phyloP scores from a whole-genome alignment of 1,139 yeast species.

The Kurtzmaniella natalensis region DNA sequence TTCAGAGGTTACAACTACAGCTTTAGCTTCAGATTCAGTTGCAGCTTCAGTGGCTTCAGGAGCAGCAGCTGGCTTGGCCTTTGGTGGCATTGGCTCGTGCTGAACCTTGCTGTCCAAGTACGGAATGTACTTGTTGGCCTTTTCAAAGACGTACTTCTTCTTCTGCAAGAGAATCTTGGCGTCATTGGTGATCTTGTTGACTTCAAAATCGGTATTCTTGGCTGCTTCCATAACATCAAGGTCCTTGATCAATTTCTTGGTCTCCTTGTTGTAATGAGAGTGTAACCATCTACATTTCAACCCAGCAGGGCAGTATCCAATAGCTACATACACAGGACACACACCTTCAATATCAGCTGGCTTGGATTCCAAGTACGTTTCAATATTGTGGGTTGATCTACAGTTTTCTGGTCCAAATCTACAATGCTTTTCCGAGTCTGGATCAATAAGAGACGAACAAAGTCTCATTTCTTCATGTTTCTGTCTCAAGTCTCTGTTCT shows the following conservation, averaged over 20 bases:
- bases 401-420: constrained; percentile 69
- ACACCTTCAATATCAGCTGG: constrained; percentile 65
- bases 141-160: constrained; percentile 54
- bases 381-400: constrained; percentile 71
- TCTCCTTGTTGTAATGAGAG: constrained; percentile 59
- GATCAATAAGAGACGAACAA: constrained; percentile 60
- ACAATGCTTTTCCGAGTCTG: constrained; percentile 48
- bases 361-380: constrained; percentile 58
- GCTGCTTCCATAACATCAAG: constrained; percentile 33
- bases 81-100: constrained; percentile 28
- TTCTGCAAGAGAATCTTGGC: constrained; percentile 57
- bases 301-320: constrained; percentile 92
- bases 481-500: constrained; percentile 76
- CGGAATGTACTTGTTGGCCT: constrained; percentile 50
- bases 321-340: constrained; percentile 79
- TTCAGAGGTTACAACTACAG: constrained; percentile 9
- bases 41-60: constrained; percentile 16
- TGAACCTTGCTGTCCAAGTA: constrained; percentile 49
- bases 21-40: constrained; percentile 15
- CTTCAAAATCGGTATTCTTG: constrained; percentile 44
- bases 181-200: constrained; percentile 57
- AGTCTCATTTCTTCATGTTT: constrained; percentile 59
- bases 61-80: constrained; percentile 13
- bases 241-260: constrained; percentile 43
- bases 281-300: constrained; percentile 87